Evolutionary conservation across 345 rosid species (phyloP).

Genomic region (Kernera saxatilis): DNA sequence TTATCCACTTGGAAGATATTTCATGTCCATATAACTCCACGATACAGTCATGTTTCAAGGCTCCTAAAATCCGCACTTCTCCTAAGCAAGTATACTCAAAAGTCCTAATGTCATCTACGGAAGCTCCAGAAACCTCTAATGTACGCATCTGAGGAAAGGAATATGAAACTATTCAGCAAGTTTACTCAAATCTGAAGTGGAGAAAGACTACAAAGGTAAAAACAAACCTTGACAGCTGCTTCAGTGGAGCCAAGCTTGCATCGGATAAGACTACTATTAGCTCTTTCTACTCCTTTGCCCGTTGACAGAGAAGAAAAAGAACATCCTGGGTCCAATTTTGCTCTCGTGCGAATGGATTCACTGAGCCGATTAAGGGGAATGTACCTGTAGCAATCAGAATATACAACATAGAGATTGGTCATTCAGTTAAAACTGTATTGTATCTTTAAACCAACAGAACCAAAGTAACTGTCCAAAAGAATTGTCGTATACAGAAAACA

Average conservation of each 20-base stretch:
- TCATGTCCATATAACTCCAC: slow-evolving; percentile 87
- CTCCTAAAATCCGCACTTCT: slow-evolving; percentile 80
- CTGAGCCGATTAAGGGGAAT: slow-evolving; percentile 61
- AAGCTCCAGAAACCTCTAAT: slow-evolving; percentile 49
- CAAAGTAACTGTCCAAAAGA: background rate
- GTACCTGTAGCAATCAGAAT: slow-evolving; percentile 51
- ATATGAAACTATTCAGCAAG: slow-evolving; percentile 4
- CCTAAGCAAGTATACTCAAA: slow-evolving; percentile 84
- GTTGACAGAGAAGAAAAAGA: slow-evolving; percentile 55
- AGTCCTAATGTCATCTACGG: slow-evolving; percentile 54
- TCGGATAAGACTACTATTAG: slow-evolving; percentile 50
- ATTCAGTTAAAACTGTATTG: background rate
- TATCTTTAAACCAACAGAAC: background rate
- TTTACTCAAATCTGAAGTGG: background rate
- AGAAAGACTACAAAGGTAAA: slow-evolving; percentile 1
- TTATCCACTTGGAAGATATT: slow-evolving; percentile 66
- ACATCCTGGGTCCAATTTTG: slow-evolving; percentile 31
- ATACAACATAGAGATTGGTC: background rate
- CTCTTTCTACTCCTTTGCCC: slow-evolving; percentile 53
- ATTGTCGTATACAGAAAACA: background rate
- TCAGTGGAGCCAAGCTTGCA: slow-evolving; percentile 67
- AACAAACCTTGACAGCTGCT: slow-evolving; percentile 72
- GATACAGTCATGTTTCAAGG: slow-evolving; percentile 73
- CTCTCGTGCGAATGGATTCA: slow-evolving; percentile 34
- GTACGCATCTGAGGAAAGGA: slow-evolving; percentile 51